These are phyloP conservation scores for Mucor irregularis DNA, from an alignment of 371 early-diverging fungal genomes.

Conservation along the genomic window DNA sequence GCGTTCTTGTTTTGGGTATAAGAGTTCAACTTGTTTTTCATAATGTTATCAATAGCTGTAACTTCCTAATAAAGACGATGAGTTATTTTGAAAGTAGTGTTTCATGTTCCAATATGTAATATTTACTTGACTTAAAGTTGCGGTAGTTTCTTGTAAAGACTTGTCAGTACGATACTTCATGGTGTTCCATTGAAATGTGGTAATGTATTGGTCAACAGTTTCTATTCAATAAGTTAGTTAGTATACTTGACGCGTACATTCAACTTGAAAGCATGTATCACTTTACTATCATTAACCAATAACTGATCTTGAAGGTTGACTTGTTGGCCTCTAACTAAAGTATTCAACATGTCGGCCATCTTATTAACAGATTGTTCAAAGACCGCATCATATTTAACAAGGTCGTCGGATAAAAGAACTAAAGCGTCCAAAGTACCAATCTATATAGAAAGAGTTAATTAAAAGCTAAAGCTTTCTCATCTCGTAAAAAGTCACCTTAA, in stretches of 20 bases:
- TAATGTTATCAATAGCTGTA: constrained; percentile 76
- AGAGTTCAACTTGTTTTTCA: constrained; percentile 83
- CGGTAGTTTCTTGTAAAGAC: constrained; percentile 82
- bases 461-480: not conserved
- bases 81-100: constrained; percentile 1
- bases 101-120: constrained; percentile 2
- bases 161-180: constrained; percentile 95
- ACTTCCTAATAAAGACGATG: constrained; percentile 75
- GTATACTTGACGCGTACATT: not conserved
- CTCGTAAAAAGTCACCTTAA: constrained; percentile 38
- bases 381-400: constrained; percentile 79
- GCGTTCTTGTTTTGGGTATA: constrained; percentile 83
- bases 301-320: constrained; percentile 52
- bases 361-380: constrained; percentile 79
- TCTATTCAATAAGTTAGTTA: constrained; percentile 44
- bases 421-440: constrained; percentile 94
- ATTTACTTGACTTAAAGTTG: constrained; percentile 59
- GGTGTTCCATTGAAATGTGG: constrained; percentile 92
- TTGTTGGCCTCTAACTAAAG: constrained; percentile 51
- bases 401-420: constrained; percentile 90
- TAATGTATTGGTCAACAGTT: constrained; percentile 79
- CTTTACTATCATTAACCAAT: constrained; percentile 84
- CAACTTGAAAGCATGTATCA: not conserved
- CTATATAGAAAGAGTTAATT: constrained; percentile 39
- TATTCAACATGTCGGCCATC: constrained; percentile 77